Conservation (phyloP, 768 basidiomycete genomes). For the Lentinula detonsa region DNA sequence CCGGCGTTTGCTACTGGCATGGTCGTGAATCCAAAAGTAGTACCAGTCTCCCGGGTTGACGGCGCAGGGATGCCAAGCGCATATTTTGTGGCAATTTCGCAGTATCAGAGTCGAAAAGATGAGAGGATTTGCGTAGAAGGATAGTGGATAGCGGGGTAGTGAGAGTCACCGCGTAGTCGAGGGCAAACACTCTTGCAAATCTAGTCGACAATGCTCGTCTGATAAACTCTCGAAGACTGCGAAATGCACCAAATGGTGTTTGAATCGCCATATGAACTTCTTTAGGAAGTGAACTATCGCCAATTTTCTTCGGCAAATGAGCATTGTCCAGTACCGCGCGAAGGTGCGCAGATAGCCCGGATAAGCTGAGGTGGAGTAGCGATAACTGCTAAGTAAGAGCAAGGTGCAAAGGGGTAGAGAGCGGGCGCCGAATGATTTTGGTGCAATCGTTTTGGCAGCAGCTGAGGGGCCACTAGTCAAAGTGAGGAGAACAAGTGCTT, state of each 20-base stretch:
- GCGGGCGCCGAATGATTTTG: no score
- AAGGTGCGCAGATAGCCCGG: slow-evolving; percentile 14
- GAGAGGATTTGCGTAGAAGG: slow-evolving; percentile 57
- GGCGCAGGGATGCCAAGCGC: slow-evolving; percentile 18
- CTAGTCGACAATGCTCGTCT: slow-evolving; percentile 55
- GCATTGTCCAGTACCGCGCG: slow-evolving; percentile 15
- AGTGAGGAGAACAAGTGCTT: no score
- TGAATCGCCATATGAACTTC: slow-evolving; percentile 27
- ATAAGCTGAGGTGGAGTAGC: no score
- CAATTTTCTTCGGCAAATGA: slow-evolving; percentile 38
- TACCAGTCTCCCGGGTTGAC: no score
- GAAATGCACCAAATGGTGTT: slow-evolving; percentile 54
- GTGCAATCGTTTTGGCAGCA: no score
- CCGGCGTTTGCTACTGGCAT: slow-evolving; percentile 56
- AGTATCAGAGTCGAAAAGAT: slow-evolving; percentile 65
- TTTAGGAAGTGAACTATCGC: slow-evolving; percentile 9
- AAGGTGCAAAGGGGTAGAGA: no score
- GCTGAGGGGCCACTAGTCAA: no score
- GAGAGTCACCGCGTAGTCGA: slow-evolving; percentile 52
- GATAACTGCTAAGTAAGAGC: no score
- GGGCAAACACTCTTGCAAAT: slow-evolving; percentile 63
- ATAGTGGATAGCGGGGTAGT: slow-evolving; percentile 58
- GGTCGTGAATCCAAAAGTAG: no score
- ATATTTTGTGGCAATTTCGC: slow-evolving; percentile 56
- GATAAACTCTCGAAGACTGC: slow-evolving; percentile 58